Conservation (phyloP, 345 rosid genomes). For the Citrus australasica region DNA sequence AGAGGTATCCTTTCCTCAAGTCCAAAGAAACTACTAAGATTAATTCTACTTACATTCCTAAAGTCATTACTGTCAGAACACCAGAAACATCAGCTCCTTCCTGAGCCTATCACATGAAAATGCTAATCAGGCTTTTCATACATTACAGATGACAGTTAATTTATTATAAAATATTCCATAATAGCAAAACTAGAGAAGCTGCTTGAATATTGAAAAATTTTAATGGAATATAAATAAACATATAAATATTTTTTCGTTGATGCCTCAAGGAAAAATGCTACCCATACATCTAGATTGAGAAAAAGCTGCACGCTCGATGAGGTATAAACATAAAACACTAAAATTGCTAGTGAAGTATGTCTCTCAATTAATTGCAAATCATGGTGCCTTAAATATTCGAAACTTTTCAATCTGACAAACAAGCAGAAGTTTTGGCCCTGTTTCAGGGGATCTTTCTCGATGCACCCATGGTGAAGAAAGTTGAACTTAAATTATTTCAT, state of each 20-base stretch:
- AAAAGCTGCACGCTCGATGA: neutral
- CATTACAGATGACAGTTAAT: neutral
- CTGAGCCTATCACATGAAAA: slow-evolving; percentile 69
- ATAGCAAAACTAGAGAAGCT: neutral
- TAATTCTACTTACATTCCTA: slow-evolving; percentile 81
- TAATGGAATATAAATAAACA: neutral
- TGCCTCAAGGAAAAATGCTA: neutral
- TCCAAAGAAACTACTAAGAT: slow-evolving; percentile 9
- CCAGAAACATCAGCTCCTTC: slow-evolving; percentile 85
- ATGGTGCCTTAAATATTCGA: neutral
- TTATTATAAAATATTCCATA: neutral
- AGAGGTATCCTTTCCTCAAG: slow-evolving; percentile 7
- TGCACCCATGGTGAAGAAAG: neutral
- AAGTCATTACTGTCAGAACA: slow-evolving; percentile 91
- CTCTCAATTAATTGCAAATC: neutral
- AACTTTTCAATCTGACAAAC: neutral
- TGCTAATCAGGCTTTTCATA: slow-evolving; percentile 6
- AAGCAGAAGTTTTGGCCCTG: neutral
- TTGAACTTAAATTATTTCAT: neutral
- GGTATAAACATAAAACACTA: neutral
- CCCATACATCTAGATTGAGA: neutral
- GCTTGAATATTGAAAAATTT: neutral
- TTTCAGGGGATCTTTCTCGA: neutral
- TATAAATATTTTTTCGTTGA: neutral
- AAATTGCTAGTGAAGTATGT: neutral